Evolutionary conservation across 768 basidiomycete genomes (phyloP).

Genomic region (Mycena kentingensis): DNA sequence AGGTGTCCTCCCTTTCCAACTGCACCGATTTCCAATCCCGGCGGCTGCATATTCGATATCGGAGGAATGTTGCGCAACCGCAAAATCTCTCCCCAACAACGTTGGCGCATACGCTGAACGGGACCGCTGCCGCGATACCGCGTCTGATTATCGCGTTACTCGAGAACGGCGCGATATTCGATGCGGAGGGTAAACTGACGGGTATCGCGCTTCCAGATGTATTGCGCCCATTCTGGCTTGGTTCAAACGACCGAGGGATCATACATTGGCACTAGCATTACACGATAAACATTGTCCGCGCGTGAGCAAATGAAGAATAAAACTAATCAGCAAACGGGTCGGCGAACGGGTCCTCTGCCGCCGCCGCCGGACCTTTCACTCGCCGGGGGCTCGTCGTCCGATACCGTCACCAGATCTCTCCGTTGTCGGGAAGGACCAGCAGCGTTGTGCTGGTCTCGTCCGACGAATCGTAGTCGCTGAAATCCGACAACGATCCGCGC

Average conservation of each 20-base stretch:
- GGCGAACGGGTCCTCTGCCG: constrained; percentile 84
- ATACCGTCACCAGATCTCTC: constrained; percentile 48
- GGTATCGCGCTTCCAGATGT: constrained; percentile 66
- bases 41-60: constrained; percentile 80
- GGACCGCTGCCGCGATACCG: constrained; percentile 94
- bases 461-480: constrained; percentile 89
- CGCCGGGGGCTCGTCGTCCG: constrained; percentile 42
- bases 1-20: constrained; percentile 94
- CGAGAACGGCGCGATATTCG: constrained; percentile 84
- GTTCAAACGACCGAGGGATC: constrained; percentile 24
- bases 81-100: constrained; percentile 38
- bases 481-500: constrained; percentile 85
- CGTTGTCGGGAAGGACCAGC: constrained; percentile 36
- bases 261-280: constrained; percentile 24
- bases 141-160: constrained; percentile 87
- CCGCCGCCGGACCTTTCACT: constrained; percentile 27
- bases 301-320: not conserved
- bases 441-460: constrained; percentile 67
- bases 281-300: constrained; percentile 13
- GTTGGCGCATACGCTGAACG: constrained; percentile 94
- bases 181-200: constrained; percentile 52
- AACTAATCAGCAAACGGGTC: constrained; percentile 70
- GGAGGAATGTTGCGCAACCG: constrained; percentile 27
- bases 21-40: constrained; percentile 97
- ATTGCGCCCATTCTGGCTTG: constrained; percentile 77